phyloP scores from a whole-genome alignment of 768 basidiomycete genomes.

The Mycena metata region DNA sequence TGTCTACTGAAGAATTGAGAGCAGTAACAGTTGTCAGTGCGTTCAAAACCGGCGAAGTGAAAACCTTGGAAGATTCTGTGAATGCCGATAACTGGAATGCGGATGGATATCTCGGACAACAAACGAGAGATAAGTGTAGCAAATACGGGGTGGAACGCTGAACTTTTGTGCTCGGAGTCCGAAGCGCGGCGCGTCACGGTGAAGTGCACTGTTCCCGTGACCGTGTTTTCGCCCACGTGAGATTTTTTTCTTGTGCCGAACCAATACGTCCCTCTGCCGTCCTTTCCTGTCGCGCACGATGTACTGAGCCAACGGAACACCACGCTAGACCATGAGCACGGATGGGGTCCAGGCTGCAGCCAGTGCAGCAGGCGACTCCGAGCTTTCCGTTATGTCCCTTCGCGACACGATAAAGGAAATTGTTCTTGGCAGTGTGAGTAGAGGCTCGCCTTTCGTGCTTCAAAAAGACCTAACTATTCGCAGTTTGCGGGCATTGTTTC shows the following conservation, averaged over 20 bases:
- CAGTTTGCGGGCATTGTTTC: conserved; percentile 90
- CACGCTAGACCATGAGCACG: conserved; percentile 30
- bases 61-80: too few species aligned
- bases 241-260: conserved; percentile 20
- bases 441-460: background rate
- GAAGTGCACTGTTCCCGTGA: too few species aligned
- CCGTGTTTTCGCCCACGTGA: conserved; percentile 13
- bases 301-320: conserved; percentile 8
- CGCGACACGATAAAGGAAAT: conserved; percentile 61
- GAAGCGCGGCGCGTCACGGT: too few species aligned
- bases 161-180: too few species aligned
- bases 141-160: too few species aligned
- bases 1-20: too few species aligned
- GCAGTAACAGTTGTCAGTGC: too few species aligned
- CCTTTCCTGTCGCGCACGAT: conserved; percentile 1
- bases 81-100: too few species aligned
- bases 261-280: conserved; percentile 17
- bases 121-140: too few species aligned
- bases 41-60: too few species aligned
- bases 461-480: background rate
- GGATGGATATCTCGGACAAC: too few species aligned
- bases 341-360: conserved; percentile 33
- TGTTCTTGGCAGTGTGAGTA: conserved; percentile 69
- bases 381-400: conserved; percentile 38
- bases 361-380: conserved; percentile 24